Evolutionary conservation across 2,329 filamentous ascomycete species (phyloP), one percentile per base, ranked within the genome.

Genomic region (Alternaria sp.): DNA sequence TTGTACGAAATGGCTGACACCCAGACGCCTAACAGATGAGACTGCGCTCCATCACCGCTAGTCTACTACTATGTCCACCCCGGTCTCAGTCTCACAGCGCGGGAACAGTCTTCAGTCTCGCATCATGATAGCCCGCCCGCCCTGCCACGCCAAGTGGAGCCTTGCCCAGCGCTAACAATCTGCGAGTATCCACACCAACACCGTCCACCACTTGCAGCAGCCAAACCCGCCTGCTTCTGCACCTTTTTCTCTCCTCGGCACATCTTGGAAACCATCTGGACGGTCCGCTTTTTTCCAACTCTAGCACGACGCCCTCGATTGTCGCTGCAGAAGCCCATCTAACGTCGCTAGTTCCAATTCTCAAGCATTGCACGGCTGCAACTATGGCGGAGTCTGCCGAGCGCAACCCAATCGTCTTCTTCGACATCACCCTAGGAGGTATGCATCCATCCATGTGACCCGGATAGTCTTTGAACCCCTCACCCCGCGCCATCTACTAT

Each of bases 361-460:
- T 48, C 59, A 31, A 29, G 26, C 34, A 56, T 29, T 70, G 68
- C 72, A 72, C 70, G 61, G 71, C 70, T 69, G 65, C 72, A 72
- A 51, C 65, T 66, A 77, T 77, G 75, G 69, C 74, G 63, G 72
- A 73, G 39, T 34, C 72, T 54, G 55, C 68, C 58, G 71, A 75
- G 54, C 66, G 71, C 51, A 82, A 84, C 63, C 81, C 82, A 61
- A 75, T 84, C 71, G 87, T 89, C 67, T 91, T 93, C 81, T 91
- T 92, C 78, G 90, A 93, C 77, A 86, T 92, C 60, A 90, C 90
- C 4, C 82, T 95, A 56, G 91, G 91, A 81, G 90, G 90, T 91
- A 78, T 74, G 85, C 45, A 26, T 42, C 40, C 57, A 46, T 45
- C 44, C 26, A 40, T 41, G n/a, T 48, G 42, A 36, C 40, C 54